Percentiles rank a stretch among this genome's conserved stretches.
Conservation (phyloP, 2,329 filamentous ascomycete genomes). For the Colletotrichum sp. region DNA sequence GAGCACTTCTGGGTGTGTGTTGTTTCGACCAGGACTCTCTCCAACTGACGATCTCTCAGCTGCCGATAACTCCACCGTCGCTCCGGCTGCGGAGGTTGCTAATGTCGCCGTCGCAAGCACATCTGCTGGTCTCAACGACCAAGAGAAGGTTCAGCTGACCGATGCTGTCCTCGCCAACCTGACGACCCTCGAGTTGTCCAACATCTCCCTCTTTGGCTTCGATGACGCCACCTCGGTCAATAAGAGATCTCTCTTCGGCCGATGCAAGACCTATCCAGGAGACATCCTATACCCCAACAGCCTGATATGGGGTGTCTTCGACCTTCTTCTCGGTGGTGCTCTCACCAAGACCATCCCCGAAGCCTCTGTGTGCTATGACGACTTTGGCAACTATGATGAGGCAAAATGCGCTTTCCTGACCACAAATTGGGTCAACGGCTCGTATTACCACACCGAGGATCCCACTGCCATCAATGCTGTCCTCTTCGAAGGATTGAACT, state of each 20-base stretch:
- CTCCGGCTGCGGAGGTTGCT: conserved; percentile 22
- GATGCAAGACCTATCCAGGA: conserved; percentile 38
- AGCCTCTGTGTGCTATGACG: conserved; percentile 36
- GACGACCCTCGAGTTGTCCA: conserved; percentile 30
- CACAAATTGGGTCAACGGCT: conserved; percentile 30
- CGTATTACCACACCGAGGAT: conserved; percentile 29
- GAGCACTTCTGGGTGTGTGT: neutral
- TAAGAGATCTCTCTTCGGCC: conserved; percentile 25
- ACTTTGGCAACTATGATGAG: conserved; percentile 34
- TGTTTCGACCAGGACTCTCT: neutral
- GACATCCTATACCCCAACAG: conserved; percentile 33
- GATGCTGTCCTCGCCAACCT: conserved; percentile 36
- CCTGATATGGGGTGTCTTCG: conserved; percentile 36
- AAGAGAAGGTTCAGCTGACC: conserved; percentile 36
- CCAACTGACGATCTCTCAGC: conserved; percentile 8
- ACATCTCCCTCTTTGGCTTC: conserved; percentile 38
- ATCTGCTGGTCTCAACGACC: conserved; percentile 3
- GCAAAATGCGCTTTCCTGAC: conserved; percentile 33
- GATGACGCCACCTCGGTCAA: conserved; percentile 21
- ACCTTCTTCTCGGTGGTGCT: conserved; percentile 35
- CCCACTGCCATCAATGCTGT: conserved; percentile 30
- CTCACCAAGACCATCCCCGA: conserved; percentile 35
- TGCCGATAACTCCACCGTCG: conserved; percentile 26
- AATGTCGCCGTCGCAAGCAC: neutral
- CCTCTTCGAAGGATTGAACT: conserved; percentile 30